phyloP scores from a whole-genome alignment of 371 early-diverging fungal species.

The Rhizomucor pusillus region DNA sequence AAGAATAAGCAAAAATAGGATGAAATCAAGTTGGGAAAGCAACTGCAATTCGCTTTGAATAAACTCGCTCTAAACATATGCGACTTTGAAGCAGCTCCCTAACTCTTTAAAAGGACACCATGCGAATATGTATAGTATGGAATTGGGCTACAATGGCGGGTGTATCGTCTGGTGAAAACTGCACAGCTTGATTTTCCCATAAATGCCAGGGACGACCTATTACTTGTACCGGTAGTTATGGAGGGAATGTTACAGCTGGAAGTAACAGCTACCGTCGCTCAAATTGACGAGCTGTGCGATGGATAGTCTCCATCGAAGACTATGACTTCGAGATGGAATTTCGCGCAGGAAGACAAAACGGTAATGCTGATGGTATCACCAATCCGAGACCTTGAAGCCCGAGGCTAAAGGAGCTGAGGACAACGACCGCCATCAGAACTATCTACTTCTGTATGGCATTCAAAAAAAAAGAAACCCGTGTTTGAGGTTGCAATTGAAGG shows the following conservation, averaged over 20 bases:
- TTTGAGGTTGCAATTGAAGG: no score
- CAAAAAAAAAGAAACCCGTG: no score
- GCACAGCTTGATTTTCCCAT: not conserved
- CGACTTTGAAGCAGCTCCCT: not conserved
- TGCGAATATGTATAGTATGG: not conserved
- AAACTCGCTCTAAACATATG: conserved; percentile 2
- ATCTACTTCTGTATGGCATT: no score
- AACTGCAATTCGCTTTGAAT: conserved; percentile 1
- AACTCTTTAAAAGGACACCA: not conserved
- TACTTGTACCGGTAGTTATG: not conserved
- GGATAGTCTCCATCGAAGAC: no score
- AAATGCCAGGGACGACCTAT: not conserved
- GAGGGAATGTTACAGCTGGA: not conserved
- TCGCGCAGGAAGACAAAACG: no score
- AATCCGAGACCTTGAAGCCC: no score
- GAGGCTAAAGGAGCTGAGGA: no score
- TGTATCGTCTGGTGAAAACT: not conserved
- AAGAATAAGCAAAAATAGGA: conserved; percentile 1
- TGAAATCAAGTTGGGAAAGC: conserved; percentile 3
- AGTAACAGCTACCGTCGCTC: no score
- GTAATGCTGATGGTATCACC: no score
- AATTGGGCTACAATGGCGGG: not conserved
- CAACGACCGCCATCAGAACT: no score
- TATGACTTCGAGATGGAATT: no score
- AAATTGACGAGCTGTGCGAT: no score